Conservation (phyloP, 108 stramenopile genomes). For the Nitzschia palea region DNA sequence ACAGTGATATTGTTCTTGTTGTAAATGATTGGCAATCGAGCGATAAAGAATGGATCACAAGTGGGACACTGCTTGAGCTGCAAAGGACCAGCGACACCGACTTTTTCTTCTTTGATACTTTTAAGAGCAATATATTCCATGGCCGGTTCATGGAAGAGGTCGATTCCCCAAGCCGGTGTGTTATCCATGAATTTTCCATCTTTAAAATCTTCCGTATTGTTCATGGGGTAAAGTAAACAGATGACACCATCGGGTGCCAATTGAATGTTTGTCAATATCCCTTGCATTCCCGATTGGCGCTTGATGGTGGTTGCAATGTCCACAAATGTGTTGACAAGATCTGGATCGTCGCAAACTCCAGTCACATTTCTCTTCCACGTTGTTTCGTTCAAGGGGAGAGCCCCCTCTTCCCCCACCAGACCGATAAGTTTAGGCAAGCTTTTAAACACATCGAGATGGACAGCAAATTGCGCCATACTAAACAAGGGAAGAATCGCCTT, state of each 20-base stretch:
- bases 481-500: conserved; percentile 40
- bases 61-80: conserved; percentile 36
- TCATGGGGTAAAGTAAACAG: conserved; percentile 37
- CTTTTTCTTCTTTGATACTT: conserved; percentile 33
- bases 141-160: conserved; percentile 34
- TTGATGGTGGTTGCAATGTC: conserved; percentile 42
- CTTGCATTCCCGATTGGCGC: conserved; percentile 26
- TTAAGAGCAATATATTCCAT: conserved; percentile 24
- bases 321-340: conserved; percentile 19
- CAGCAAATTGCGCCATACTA: conserved; percentile 42
- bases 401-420: conserved; percentile 1
- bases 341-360: conserved; percentile 41
- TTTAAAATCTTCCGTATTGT: conserved; percentile 45
- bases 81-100: conserved; percentile 57
- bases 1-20: conserved; percentile 35
- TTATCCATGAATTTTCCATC: conserved; percentile 25
- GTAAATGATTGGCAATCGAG: conserved; percentile 39
- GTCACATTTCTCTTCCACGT: conserved; percentile 36
- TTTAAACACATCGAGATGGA: conserved; percentile 29
- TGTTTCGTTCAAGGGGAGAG: conserved; percentile 11
- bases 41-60: conserved; percentile 42
- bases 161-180: conserved; percentile 22
- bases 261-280: conserved; percentile 40
- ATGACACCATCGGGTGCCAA: conserved; percentile 38
- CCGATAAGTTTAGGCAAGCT: conserved; percentile 36